Conservation (phyloP, 257 asterid genomes). For the Solanum habrochaites region DNA sequence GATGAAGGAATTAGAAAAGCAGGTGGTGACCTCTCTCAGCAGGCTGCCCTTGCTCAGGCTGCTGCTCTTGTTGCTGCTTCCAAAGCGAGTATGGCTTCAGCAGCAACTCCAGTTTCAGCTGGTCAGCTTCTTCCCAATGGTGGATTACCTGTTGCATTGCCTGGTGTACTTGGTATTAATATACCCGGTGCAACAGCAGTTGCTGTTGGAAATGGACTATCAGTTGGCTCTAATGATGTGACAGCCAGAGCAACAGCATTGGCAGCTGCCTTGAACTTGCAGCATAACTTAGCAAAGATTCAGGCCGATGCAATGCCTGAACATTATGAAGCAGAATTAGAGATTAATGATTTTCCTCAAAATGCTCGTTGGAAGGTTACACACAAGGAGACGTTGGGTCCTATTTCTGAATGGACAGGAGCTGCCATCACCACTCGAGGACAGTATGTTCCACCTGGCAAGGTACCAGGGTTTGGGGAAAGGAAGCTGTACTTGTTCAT, state of each 20-base stretch:
- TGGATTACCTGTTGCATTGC: conserved; percentile 36
- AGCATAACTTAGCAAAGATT: conserved; percentile 78
- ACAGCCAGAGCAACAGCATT: conserved; percentile 69
- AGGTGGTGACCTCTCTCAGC: conserved; percentile 60
- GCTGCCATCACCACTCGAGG: conserved; percentile 94
- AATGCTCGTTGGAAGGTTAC: conserved; percentile 98
- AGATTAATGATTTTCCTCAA: conserved; percentile 86
- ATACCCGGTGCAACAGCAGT: conserved; percentile 27
- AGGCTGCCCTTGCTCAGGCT: conserved; percentile 42
- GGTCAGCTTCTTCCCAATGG: conserved; percentile 31
- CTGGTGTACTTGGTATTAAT: conserved; percentile 32
- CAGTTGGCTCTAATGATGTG: conserved; percentile 35
- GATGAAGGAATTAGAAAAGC: conserved; percentile 70
- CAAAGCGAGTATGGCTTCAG: conserved; percentile 14
- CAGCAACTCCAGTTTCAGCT: conserved; percentile 22
- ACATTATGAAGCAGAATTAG: conserved; percentile 83
- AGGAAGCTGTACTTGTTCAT: conserved; percentile 84
- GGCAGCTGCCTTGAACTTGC: conserved; percentile 76
- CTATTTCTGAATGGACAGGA: conserved; percentile 92
- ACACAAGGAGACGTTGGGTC: conserved; percentile 88
- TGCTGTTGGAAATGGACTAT: conserved; percentile 25
- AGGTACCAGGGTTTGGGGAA: conserved; percentile 56
- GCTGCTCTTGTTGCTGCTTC: conserved; percentile 56
- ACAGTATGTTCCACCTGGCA: conserved; percentile 69
- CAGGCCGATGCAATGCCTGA: conserved; percentile 80